phyloP scores from a whole-genome alignment of 2,329 filamentous ascomycete species.

The Ustulina deusta region DNA sequence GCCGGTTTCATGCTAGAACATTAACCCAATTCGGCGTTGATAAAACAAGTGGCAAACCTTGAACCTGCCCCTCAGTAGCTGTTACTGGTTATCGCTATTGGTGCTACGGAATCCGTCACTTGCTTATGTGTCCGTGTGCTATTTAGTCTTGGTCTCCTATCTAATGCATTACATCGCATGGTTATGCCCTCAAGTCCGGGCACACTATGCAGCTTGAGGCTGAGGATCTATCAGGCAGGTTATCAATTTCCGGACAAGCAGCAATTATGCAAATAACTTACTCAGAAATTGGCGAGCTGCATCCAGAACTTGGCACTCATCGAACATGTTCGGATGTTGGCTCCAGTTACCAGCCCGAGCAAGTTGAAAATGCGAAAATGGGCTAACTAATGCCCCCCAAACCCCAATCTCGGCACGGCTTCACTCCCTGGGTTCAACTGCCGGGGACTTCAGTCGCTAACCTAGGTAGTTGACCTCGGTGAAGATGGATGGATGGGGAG shows the following conservation, averaged over 20 bases:
- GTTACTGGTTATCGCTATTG: neutral
- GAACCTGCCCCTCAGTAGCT: neutral
- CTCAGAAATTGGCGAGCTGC: constrained; percentile 34
- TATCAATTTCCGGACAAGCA: constrained; percentile 16
- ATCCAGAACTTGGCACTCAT: neutral
- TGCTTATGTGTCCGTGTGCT: neutral
- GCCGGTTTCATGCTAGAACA: too few relatives aligned
- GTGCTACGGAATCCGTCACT: neutral
- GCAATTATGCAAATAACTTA: constrained; percentile 30
- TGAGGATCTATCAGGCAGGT: constrained; percentile 14
- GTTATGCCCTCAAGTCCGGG: constrained; percentile 37
- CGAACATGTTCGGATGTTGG: neutral
- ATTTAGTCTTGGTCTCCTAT: constrained; percentile 7
- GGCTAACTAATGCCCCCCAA: constrained; percentile 20
- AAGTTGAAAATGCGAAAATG: constrained; percentile 6
- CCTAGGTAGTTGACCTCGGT: constrained; percentile 25
- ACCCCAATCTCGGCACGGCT: constrained; percentile 18
- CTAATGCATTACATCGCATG: constrained; percentile 41
- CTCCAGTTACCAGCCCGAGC: constrained; percentile 5
- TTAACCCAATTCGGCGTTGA: neutral
- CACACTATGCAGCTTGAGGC: constrained; percentile 11
- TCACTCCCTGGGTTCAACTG: constrained; percentile 16
- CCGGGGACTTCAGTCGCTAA: constrained; percentile 4
- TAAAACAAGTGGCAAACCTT: neutral
- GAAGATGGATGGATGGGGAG: constrained; percentile 15